A percentile compares a stretch with the other conserved stretches of the same genome.
phyloP scores from a whole-genome alignment of 139 green algal species.

The Auxenochlorella pyrenoidosa region DNA sequence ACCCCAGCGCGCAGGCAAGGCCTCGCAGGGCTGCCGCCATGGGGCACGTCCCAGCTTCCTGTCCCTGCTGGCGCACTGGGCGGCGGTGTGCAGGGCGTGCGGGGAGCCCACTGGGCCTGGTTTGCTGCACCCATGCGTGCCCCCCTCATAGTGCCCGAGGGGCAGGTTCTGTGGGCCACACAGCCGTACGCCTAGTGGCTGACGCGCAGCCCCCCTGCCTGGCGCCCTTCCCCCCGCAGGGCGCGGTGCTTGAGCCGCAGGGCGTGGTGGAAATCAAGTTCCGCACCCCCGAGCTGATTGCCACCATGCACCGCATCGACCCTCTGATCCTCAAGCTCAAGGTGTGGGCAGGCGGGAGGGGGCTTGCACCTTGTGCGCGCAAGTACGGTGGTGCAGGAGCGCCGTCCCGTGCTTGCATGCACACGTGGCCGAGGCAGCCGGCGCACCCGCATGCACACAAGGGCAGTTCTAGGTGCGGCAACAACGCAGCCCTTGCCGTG shows the following conservation, averaged over 20 bases:
- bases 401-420: no score
- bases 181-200: no score
- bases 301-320: slow-evolving; percentile 92
- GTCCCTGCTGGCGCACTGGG: background rate
- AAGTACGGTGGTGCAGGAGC: no score
- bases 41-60: background rate
- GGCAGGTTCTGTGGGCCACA: no score
- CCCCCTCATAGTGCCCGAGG: no score
- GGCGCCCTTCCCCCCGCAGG: slow-evolving; percentile 44
- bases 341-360: background rate
- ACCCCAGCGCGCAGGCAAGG: slow-evolving; percentile 61
- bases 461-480: no score
- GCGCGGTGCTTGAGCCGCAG: slow-evolving; percentile 96
- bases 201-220: background rate
- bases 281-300: slow-evolving; percentile 79
- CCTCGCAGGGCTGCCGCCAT: background rate
- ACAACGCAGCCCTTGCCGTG: background rate
- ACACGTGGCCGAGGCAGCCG: no score
- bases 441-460: no score
- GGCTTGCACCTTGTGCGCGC: no score
- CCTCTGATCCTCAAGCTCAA: slow-evolving; percentile 68
- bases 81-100: no score
- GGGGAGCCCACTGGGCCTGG: no score
- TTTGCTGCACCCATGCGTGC: no score
- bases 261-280: slow-evolving; percentile 99